Base-by-base conservation (phyloP, 495 filamentous ascomycete species). In the Endocarpon pusillum region DNA sequence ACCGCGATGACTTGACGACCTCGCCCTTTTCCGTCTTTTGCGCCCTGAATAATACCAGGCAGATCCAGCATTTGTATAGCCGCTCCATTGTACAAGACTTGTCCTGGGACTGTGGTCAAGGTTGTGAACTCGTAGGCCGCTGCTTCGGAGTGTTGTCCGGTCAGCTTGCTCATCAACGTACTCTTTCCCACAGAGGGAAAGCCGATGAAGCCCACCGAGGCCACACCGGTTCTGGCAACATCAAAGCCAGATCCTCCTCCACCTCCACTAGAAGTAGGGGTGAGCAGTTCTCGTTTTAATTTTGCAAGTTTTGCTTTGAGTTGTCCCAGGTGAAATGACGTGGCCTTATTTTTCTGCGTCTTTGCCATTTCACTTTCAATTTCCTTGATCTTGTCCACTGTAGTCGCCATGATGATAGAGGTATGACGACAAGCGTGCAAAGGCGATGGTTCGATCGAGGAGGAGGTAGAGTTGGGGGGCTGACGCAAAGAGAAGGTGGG, bases 81-180 rank as follows among this genome's bases (percentile, higher is more conserved):
- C 21, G 89, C 89, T 37, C 87, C 89, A 53, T 96, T 96, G 58
- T 94, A 96, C 46, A 78, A 58, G 29, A 97, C 87, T 64, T 94
- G 91, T 31, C 89, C 89, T 33, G 89, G 89, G 19, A 97, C 89
- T 34, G 86, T 94, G 28, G 89, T 97, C 48, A 97, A 67, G 36
- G 89, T 97, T 36, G 89, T 97, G 59, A 97, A 97, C 50, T 97
- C 89, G 57, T 97, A 97, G 22, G 86, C 89, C 21, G 89, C 89
- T 25, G 71, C 89, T 67, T 97, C 89, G 3, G 91, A 96, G 51
- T 96, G 86, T 54, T 93, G 85, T 24, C 89, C 89, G 17, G 89
- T 97, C 47, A 97, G 61, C 53, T 66, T 72, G 56, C 75, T 93
- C 82, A 97, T 91, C 44, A 97, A 64, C 27, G 89, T 97, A 67